These are phyloP conservation scores for Gastrolobium villosum DNA, from an alignment of 306 rosid genomes.

Conservation along the genomic window DNA sequence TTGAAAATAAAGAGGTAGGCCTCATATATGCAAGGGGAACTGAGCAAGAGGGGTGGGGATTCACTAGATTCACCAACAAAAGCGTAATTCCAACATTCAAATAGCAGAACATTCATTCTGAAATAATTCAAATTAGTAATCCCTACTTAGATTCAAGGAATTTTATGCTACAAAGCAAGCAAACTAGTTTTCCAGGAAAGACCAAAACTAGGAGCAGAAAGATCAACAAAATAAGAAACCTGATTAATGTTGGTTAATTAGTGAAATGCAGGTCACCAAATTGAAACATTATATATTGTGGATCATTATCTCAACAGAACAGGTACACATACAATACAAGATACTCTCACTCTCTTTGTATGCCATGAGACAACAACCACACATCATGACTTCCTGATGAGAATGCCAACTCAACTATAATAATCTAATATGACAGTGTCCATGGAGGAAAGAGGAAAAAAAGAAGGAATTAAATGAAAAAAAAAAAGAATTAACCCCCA, in stretches of 20 bases:
- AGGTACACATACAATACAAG: background rate
- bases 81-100: conserved; percentile 23
- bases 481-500: background rate
- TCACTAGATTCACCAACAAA: conserved; percentile 10
- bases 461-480: background rate
- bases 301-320: conserved; percentile 38
- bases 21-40: background rate
- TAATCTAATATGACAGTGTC: background rate
- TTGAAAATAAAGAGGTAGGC: background rate
- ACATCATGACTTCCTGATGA: conserved; percentile 37
- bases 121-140: conserved; percentile 25
- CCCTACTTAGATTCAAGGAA: conserved; percentile 6
- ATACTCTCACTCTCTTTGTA: conserved; percentile 10
- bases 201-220: conserved; percentile 8
- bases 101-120: conserved; percentile 21
- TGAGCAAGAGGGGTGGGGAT: background rate
- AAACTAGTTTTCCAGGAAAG: conserved; percentile 6
- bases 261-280: conserved; percentile 26
- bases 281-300: conserved; percentile 7
- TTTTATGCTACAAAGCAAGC: conserved; percentile 22
- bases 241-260: background rate
- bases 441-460: background rate
- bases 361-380: conserved; percentile 15
- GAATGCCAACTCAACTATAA: conserved; percentile 12
- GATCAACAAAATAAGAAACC: background rate